Percentiles rank a stretch among this genome's conserved stretches.
Conservation (phyloP, 345 rosid genomes). For the Lumnitzera racemosa region DNA sequence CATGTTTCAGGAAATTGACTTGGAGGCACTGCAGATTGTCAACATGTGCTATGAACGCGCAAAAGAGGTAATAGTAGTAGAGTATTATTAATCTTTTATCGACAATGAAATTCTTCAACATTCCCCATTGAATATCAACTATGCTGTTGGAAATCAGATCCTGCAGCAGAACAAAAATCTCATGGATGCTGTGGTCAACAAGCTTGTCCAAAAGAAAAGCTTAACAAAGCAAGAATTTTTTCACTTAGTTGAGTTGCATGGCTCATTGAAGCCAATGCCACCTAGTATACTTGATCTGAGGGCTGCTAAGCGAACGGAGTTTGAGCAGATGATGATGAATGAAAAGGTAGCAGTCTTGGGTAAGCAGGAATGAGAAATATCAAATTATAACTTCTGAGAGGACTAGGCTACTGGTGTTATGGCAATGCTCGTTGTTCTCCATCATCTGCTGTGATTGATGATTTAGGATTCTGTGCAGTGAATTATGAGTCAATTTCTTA, state of each 20-base stretch:
- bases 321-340: constrained; percentile 32
- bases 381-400: no score
- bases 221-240: constrained; percentile 65
- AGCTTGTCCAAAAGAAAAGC: constrained; percentile 60
- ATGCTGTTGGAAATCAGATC: constrained; percentile 27
- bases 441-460: no score
- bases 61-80: constrained; percentile 49
- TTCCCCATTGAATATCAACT: not conserved
- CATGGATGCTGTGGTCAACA: constrained; percentile 61
- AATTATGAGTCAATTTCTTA: no score
- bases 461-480: no score
- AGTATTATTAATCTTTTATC: not conserved
- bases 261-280: constrained; percentile 42
- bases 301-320: constrained; percentile 39
- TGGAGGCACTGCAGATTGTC: constrained; percentile 61
- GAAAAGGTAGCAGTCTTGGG: constrained; percentile 10
- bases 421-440: no score
- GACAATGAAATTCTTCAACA: not conserved
- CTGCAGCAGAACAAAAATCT: constrained; percentile 49
- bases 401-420: no score
- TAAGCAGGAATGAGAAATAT: no score
- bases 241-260: constrained; percentile 56
- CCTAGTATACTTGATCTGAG: constrained; percentile 56
- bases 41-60: constrained; percentile 67
- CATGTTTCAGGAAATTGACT: constrained; percentile 60